Conservation (phyloP, 2,329 filamentous ascomycete species). For the Diplocarpon rosae region DNA sequence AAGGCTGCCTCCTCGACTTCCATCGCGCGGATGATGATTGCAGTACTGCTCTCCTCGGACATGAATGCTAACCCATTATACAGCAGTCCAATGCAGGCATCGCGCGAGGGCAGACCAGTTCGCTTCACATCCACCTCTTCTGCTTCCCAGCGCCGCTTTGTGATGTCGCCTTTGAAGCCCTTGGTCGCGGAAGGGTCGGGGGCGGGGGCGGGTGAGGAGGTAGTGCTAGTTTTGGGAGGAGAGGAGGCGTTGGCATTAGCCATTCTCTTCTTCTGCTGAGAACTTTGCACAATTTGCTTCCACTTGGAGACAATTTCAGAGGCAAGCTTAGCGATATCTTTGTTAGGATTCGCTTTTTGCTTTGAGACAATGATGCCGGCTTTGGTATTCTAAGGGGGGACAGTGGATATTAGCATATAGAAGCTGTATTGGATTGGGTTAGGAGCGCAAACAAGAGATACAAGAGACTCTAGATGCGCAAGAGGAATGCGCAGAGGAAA, state of each 20-base stretch:
- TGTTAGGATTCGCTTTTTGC: constrained; percentile 64
- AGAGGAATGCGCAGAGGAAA: constrained; percentile 15
- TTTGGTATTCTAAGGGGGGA: constrained; percentile 55
- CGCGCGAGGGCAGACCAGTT: constrained; percentile 62
- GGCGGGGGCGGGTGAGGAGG: constrained; percentile 29
- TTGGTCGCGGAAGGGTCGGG: constrained; percentile 33
- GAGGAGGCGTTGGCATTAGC: constrained; percentile 12
- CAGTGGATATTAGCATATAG: constrained; percentile 8
- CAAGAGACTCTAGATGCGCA: neutral
- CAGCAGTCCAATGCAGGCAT: constrained; percentile 80
- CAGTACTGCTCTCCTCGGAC: constrained; percentile 59
- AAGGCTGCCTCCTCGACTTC: constrained; percentile 77
- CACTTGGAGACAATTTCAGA: constrained; percentile 79
- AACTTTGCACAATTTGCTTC: constrained; percentile 65
- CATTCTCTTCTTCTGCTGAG: constrained; percentile 41
- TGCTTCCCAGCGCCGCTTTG: constrained; percentile 72
- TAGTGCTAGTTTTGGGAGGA: constrained; percentile 10
- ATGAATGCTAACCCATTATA: constrained; percentile 77
- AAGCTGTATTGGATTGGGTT: neutral
- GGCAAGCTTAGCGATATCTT: constrained; percentile 67
- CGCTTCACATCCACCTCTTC: constrained; percentile 71
- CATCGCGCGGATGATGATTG: constrained; percentile 62
- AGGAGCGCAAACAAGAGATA: no score
- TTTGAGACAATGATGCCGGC: constrained; percentile 87
- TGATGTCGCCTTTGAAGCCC: constrained; percentile 51